Percentiles rank a stretch among this genome's conserved stretches.
phyloP scores from a whole-genome alignment of 805 yeast genomes.

The Saccharomycopsis selenospora region DNA sequence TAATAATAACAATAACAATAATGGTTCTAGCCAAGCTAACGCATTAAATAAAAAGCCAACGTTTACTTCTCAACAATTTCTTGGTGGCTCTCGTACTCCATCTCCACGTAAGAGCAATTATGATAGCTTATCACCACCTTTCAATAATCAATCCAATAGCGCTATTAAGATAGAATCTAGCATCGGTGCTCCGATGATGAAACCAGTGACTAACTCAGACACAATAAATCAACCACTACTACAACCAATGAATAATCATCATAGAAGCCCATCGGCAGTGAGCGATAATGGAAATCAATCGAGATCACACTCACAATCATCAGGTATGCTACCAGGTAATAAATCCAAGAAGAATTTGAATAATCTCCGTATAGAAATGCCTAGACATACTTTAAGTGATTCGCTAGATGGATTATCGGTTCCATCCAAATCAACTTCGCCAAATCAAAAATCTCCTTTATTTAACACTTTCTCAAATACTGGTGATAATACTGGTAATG shows the following conservation, averaged over 20 bases:
- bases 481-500: slow-evolving; percentile 31
- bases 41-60: background rate
- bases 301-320: slow-evolving; percentile 20
- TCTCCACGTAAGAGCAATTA: slow-evolving; percentile 9
- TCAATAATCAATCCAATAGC: slow-evolving; percentile 11
- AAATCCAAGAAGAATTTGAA: slow-evolving; percentile 12
- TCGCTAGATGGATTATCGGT: slow-evolving; percentile 1
- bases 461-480: slow-evolving; percentile 22
- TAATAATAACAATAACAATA: background rate
- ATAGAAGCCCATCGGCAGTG: background rate
- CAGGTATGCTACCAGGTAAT: slow-evolving; percentile 13
- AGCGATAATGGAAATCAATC: background rate
- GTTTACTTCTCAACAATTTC: slow-evolving; percentile 1
- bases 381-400: slow-evolving; percentile 22
- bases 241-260: slow-evolving; percentile 3
- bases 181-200: slow-evolving; percentile 27
- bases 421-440: slow-evolving; percentile 4
- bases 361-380: slow-evolving; percentile 23
- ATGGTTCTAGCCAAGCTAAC: no score
- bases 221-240: slow-evolving; percentile 2
- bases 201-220: slow-evolving; percentile 6
- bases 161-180: slow-evolving; percentile 21
- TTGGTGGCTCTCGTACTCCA: background rate
- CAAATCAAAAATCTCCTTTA: slow-evolving; percentile 32
- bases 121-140: slow-evolving; percentile 9